These are phyloP conservation scores for Suhomyces maxii DNA, from an alignment of 1,139 yeast genomes.

Conservation along the genomic window DNA sequence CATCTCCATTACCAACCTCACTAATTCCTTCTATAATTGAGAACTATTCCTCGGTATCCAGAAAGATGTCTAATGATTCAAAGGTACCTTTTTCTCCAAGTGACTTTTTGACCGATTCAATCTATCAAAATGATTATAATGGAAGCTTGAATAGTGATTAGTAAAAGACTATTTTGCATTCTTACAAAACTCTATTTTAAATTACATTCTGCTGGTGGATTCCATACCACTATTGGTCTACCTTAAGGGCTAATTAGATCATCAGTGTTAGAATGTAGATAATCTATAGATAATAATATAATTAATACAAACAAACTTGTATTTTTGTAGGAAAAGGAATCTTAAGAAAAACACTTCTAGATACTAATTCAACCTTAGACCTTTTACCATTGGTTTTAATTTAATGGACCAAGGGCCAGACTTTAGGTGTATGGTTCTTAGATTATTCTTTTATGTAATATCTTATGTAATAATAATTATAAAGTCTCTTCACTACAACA, in stretches of 20 bases:
- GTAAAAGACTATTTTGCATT: too few relatives aligned
- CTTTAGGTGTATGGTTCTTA: not conserved
- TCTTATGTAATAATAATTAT: not conserved
- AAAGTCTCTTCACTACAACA: not conserved
- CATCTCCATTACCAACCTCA: constrained; percentile 32
- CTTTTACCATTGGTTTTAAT: too few relatives aligned
- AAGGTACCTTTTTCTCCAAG: constrained; percentile 46
- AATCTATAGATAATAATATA: not conserved
- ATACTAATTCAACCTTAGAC: too few relatives aligned
- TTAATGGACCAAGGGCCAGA: too few relatives aligned
- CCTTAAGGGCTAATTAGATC: too few relatives aligned
- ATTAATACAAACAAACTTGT: too few relatives aligned
- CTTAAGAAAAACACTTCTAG: too few relatives aligned
- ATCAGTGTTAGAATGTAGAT: not conserved
- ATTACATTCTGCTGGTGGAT: too few relatives aligned
- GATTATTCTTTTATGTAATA: not conserved
- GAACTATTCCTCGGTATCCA: constrained; percentile 38
- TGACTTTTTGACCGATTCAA: constrained; percentile 41
- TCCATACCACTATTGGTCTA: too few relatives aligned
- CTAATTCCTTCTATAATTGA: constrained; percentile 45
- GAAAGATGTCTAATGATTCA: constrained; percentile 36
- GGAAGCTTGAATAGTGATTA: not conserved
- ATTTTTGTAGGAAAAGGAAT: too few relatives aligned
- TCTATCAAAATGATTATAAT: constrained; percentile 5
- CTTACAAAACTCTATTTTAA: too few relatives aligned